phyloP scores from a whole-genome alignment of 768 basidiomycete species.

The Auricularia sp. region DNA sequence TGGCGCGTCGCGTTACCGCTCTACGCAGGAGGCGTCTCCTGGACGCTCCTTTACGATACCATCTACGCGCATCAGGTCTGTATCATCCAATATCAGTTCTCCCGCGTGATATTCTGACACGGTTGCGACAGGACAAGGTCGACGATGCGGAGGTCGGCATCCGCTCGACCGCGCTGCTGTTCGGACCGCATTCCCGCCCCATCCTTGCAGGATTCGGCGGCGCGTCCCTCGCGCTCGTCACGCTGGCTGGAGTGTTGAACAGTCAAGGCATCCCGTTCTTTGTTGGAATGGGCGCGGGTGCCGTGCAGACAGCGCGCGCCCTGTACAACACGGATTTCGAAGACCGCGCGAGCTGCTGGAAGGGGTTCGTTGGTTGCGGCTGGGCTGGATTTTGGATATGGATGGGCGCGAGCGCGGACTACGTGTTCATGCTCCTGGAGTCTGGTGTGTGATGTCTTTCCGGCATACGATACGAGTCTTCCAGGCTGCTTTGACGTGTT shows the following conservation, averaged over 20 bases:
- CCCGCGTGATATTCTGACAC: too few species aligned
- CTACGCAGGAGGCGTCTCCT: conserved; percentile 18
- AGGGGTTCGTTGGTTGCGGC: conserved; percentile 78
- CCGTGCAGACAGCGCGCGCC: conserved; percentile 71
- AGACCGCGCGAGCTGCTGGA: conserved; percentile 73
- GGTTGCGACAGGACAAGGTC: conserved; percentile 33
- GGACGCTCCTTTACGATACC: conserved; percentile 42
- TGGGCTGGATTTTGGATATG: conserved; percentile 84
- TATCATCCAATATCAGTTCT: too few species aligned
- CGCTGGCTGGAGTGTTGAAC: conserved; percentile 40
- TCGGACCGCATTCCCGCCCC: conserved; percentile 35
- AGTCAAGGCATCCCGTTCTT: conserved; percentile 72
- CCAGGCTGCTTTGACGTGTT: too few species aligned
- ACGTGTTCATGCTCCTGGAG: conserved; percentile 23
- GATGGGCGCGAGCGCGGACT: conserved; percentile 71
- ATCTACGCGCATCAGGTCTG: conserved; percentile 43
- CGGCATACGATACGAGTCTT: too few species aligned
- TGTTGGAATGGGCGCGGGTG: conserved; percentile 62
- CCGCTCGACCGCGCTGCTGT: conserved; percentile 52
- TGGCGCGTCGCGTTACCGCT: conserved; percentile 5
- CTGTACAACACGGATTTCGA: conserved; percentile 70
- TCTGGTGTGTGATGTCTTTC: neutral
- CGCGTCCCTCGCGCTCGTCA: conserved; percentile 16
- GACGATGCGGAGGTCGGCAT: conserved; percentile 51
- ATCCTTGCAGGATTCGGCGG: conserved; percentile 34